A percentile compares a stretch with the other conserved stretches of the same genome.
phyloP scores from a whole-genome alignment of 2,329 filamentous ascomycete genomes.

The Microsporum canis region DNA sequence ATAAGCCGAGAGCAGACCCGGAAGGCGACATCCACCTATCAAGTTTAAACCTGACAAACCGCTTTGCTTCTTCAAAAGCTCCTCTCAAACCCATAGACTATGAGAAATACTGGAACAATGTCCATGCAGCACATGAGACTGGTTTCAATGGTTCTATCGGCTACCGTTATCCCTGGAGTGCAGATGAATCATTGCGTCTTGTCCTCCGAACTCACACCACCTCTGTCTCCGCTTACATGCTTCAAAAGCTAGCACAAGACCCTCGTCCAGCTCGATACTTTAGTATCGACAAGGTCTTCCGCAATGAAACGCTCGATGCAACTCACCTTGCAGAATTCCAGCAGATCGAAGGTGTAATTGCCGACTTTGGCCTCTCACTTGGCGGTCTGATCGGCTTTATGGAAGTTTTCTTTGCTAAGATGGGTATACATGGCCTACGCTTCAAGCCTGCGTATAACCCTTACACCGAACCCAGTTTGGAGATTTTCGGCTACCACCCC shows the following conservation, averaged over 20 bases:
- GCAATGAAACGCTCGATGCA: conserved; percentile 92
- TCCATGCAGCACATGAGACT: conserved; percentile 74
- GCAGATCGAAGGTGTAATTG: conserved; percentile 96
- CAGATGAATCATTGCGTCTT: conserved; percentile 72
- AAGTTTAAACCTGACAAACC: conserved; percentile 33
- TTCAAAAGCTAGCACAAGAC: conserved; percentile 75
- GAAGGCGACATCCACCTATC: conserved; percentile 28
- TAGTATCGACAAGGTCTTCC: conserved; percentile 96
- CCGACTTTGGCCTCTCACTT: conserved; percentile 84
- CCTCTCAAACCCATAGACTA: conserved; percentile 51
- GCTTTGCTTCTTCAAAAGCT: conserved; percentile 34
- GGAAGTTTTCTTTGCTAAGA: conserved; percentile 90
- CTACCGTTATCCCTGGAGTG: conserved; percentile 89
- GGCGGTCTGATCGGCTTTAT: conserved; percentile 91
- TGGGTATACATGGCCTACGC: conserved; percentile 75
- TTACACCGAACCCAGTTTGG: conserved; percentile 93
- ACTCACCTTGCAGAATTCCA: conserved; percentile 98
- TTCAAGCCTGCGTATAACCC: conserved; percentile 98
- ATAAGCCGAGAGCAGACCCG: conserved; percentile 51
- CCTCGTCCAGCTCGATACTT: conserved; percentile 90
- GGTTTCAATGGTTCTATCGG: conserved; percentile 92
- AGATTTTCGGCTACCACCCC: conserved; percentile 92
- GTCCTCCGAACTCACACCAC: conserved; percentile 96
- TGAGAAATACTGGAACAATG: conserved; percentile 76
- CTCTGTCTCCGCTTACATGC: conserved; percentile 77